phyloP scores from a whole-genome alignment of 345 rosid genomes.

The Garcia nutans region DNA sequence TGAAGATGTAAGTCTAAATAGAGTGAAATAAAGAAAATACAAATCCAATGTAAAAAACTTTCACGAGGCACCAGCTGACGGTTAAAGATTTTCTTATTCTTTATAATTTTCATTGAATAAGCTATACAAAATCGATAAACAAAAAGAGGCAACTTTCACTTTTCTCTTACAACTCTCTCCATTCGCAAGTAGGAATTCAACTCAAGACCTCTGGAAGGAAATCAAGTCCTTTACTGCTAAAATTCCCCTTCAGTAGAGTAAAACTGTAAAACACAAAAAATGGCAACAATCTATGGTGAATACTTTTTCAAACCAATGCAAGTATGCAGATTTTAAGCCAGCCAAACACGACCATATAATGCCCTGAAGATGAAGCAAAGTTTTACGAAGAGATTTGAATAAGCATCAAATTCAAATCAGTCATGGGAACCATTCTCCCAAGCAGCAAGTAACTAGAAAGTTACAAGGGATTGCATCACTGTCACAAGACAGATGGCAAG shows the following conservation, averaged over 20 bases:
- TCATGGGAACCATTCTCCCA: background rate
- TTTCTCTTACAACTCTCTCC: no score
- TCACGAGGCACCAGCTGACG: no score
- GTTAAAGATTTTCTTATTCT: no score
- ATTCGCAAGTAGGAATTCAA: no score
- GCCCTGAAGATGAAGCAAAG: slow-evolving; percentile 6
- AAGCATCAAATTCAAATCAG: background rate
- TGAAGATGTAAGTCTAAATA: no score
- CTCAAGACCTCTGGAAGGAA: no score
- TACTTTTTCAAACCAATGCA: background rate
- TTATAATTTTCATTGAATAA: no score
- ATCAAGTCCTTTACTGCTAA: no score
- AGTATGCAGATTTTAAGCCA: background rate
- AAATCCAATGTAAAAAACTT: no score
- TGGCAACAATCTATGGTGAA: background rate
- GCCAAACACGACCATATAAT: background rate
- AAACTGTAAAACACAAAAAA: background rate
- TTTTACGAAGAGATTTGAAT: background rate
- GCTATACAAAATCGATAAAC: no score
- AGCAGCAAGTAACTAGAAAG: background rate
- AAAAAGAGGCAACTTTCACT: no score
- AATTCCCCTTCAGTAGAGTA: background rate
- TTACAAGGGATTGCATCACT: background rate
- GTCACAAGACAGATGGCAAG: slow-evolving; percentile 25
- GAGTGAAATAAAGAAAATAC: no score